A percentile compares a stretch with the other conserved stretches of the same genome.
Evolutionary conservation across 1,139 yeast genomes (phyloP).

Genomic region (Hyphopichia fennica): DNA sequence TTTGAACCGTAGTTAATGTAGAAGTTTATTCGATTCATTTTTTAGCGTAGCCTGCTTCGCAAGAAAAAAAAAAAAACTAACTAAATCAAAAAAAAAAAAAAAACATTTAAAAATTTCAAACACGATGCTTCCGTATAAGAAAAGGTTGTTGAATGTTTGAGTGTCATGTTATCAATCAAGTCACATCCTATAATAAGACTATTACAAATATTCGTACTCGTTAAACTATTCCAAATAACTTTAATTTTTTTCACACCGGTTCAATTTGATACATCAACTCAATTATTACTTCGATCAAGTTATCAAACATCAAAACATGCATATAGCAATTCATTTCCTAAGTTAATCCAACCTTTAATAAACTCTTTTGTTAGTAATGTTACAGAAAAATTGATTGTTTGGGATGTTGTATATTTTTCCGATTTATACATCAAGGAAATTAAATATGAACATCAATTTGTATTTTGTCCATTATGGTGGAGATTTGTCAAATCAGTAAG

Average conservation of each 20-base stretch:
- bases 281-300: constrained; percentile 17
- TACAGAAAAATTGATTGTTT: constrained; percentile 57
- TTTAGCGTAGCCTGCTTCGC: no score
- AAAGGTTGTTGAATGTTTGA: neutral
- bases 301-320: neutral
- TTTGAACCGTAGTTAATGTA: no score
- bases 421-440: constrained; percentile 53
- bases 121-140: no score
- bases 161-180: neutral
- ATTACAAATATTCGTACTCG: constrained; percentile 20
- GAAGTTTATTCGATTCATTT: no score
- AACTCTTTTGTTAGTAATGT: constrained; percentile 13
- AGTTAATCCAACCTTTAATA: neutral
- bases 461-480: constrained; percentile 83
- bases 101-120: no score
- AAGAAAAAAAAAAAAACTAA: no score
- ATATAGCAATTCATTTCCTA: neutral
- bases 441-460: constrained; percentile 83
- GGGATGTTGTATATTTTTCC: constrained; percentile 86
- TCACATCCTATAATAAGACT: constrained; percentile 1
- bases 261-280: constrained; percentile 43
- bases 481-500: constrained; percentile 34
- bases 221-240: constrained; percentile 30
- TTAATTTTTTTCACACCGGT: constrained; percentile 34
- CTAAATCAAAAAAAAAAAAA: no score